Evolutionary conservation across 2,329 filamentous ascomycete genomes (phyloP).

Genomic region (Blastomyces emzantsi): DNA sequence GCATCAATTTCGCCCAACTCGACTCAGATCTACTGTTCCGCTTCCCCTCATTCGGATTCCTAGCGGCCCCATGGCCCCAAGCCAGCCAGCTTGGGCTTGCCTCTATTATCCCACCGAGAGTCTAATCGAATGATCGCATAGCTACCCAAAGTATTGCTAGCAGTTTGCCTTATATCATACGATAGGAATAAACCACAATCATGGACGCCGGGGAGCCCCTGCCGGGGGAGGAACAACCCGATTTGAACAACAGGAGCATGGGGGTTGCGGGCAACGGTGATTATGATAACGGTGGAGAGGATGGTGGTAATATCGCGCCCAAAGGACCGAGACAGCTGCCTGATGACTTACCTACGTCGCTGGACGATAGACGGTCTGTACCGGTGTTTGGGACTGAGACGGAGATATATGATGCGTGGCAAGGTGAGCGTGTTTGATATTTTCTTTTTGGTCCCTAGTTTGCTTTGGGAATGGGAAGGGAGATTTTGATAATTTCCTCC

Average conservation of each 20-base stretch:
- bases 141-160: too few species aligned
- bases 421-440: slow-evolving; percentile 52
- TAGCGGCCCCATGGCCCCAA: neutral
- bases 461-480: neutral
- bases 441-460: neutral
- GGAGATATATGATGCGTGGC: slow-evolving; percentile 98
- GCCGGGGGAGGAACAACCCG: slow-evolving; percentile 23
- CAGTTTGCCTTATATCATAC: neutral
- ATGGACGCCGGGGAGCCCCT: slow-evolving; percentile 30
- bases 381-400: slow-evolving; percentile 68
- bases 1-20: neutral
- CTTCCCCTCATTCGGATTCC: neutral
- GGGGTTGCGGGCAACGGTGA: slow-evolving; percentile 1
- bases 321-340: slow-evolving; percentile 52
- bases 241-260: slow-evolving; percentile 7
- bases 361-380: slow-evolving; percentile 73
- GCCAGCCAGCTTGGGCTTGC: neutral
- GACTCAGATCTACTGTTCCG: neutral
- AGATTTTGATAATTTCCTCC: neutral
- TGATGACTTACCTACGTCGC: slow-evolving; percentile 76
- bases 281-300: slow-evolving; percentile 6
- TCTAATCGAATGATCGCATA: neutral
- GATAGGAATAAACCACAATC: slow-evolving; percentile 13
- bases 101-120: neutral
- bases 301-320: slow-evolving; percentile 9